Evolutionary conservation across 371 early-diverging fungal genomes (phyloP).

Genomic region (Funneliformis caledonium): DNA sequence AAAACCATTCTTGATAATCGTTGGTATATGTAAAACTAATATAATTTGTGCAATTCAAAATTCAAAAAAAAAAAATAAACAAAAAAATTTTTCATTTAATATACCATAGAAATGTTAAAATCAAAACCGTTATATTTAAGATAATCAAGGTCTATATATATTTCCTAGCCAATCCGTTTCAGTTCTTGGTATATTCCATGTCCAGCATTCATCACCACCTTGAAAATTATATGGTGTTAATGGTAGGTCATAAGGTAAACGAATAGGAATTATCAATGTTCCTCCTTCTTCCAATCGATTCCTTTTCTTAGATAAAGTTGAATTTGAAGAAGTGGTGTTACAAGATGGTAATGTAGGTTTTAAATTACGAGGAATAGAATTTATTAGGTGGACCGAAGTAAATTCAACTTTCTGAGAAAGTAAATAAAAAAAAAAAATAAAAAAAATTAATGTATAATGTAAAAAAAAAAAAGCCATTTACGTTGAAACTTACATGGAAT

Average conservation of each 20-base stretch:
- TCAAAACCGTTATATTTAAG: too few species aligned
- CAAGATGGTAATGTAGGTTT: background rate
- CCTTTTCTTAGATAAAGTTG: slow-evolving; percentile 5
- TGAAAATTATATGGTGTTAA: slow-evolving; percentile 50
- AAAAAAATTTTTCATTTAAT: too few species aligned
- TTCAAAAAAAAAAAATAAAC: too few species aligned
- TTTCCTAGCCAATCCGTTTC: slow-evolving; percentile 6
- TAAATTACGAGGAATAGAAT: background rate
- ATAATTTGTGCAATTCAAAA: too few species aligned
- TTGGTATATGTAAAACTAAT: too few species aligned
- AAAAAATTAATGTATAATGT: background rate
- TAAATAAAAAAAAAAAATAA: background rate
- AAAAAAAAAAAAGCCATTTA: background rate
- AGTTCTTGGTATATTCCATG: slow-evolving; percentile 27
- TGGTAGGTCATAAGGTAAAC: slow-evolving; percentile 67
- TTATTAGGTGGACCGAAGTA: background rate
- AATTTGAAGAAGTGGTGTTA: slow-evolving; percentile 18
- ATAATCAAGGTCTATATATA: too few species aligned
- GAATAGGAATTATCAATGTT: slow-evolving; percentile 50
- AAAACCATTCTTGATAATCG: slow-evolving; percentile 7
- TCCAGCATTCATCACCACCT: slow-evolving; percentile 43
- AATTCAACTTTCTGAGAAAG: background rate
- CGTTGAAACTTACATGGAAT: slow-evolving; percentile 49
- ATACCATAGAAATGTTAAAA: too few species aligned
- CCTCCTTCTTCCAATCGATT: slow-evolving; percentile 20